phyloP scores from a whole-genome alignment of 1,139 yeast genomes.

The Saccharomyces hybrid region DNA sequence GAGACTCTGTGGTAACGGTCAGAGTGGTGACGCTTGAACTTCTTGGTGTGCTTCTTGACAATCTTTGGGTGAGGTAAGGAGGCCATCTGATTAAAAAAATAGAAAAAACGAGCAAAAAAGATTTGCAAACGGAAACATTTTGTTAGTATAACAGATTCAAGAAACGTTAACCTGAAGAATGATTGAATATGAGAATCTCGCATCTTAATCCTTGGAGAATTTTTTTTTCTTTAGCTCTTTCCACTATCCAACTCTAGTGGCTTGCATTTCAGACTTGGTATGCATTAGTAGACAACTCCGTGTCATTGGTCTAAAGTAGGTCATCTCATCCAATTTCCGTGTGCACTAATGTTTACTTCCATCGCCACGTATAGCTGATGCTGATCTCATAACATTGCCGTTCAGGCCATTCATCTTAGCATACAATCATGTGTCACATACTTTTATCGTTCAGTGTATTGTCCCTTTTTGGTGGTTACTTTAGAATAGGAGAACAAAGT shows the following conservation, averaged over 20 bases:
- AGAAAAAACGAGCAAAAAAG: conserved; percentile 6
- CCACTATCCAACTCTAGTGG: background rate
- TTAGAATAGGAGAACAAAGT: background rate
- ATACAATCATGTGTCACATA: background rate
- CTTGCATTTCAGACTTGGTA: background rate
- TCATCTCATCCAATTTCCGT: background rate
- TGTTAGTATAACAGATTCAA: conserved; percentile 1
- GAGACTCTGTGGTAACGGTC: conserved; percentile 98
- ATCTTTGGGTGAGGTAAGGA: conserved; percentile 98
- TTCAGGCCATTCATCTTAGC: background rate
- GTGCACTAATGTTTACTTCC: background rate
- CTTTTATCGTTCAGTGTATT: conserved; percentile 1
- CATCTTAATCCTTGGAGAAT: background rate
- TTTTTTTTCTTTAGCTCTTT: background rate
- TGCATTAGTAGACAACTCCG: background rate
- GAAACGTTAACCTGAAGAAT: background rate
- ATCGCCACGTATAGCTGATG: background rate
- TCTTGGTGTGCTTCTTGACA: conserved; percentile 98
- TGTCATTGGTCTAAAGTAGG: background rate
- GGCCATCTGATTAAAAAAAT: conserved; percentile 52
- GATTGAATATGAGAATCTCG: background rate
- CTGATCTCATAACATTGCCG: background rate
- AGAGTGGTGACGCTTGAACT: conserved; percentile 99
- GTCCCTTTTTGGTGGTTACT: background rate
- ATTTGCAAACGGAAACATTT: conserved; percentile 4